Conservation (phyloP, 768 basidiomycete genomes). For the Trametes cubensis region DNA sequence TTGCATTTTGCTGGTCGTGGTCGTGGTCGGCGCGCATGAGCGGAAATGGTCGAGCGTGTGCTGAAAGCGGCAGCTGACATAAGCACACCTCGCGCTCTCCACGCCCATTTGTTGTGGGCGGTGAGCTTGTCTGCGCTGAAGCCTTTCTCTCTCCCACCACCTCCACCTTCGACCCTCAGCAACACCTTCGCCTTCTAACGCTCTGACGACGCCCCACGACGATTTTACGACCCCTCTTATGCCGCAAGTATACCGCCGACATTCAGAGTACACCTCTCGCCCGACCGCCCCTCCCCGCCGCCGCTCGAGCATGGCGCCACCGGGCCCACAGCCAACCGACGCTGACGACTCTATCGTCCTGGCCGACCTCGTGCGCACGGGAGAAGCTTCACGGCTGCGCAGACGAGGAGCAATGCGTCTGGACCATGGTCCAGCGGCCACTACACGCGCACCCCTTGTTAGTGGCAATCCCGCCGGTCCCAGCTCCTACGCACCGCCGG, state of each 20-base stretch:
- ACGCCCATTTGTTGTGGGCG: constrained; percentile 21
- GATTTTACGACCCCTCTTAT: constrained; percentile 19
- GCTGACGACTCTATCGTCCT: constrained; percentile 71
- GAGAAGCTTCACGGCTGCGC: constrained; percentile 73
- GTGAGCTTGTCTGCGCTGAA: constrained; percentile 6
- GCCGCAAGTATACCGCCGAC: constrained; percentile 36
- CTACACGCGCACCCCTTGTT: constrained; percentile 26
- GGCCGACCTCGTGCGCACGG: constrained; percentile 73
- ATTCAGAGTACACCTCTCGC: constrained; percentile 27
- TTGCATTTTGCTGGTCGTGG: background rate
- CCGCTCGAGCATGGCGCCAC: constrained; percentile 25
- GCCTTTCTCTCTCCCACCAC: constrained; percentile 9
- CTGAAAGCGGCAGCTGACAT: constrained; percentile 16
- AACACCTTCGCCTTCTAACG: background rate
- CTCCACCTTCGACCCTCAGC: background rate
- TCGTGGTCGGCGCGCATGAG: background rate
- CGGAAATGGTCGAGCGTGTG: constrained; percentile 7
- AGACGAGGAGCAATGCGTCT: constrained; percentile 72
- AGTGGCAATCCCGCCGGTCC: constrained; percentile 7
- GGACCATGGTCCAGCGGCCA: constrained; percentile 41
- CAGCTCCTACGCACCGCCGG: constrained; percentile 12
- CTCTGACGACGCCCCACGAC: constrained; percentile 11
- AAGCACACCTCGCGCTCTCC: constrained; percentile 24
- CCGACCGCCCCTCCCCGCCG: constrained; percentile 28
- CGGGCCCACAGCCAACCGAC: constrained; percentile 42